Base-by-base conservation (phyloP, 345 rosid species). In the Ceriops decandra region DNA sequence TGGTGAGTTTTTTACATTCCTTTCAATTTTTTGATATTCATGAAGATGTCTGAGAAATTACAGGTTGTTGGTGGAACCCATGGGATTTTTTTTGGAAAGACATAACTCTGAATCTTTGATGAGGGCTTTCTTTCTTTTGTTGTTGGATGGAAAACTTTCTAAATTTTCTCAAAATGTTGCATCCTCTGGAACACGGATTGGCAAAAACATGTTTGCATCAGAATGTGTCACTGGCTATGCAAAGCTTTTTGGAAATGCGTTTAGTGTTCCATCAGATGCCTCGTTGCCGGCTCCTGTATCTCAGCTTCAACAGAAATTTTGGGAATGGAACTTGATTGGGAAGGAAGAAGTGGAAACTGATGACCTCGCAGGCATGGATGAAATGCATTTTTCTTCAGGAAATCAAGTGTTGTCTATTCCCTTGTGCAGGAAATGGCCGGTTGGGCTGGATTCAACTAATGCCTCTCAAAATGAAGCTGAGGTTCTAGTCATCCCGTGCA, bases 71-170 rank as follows among this genome's bases (percentile, higher is more conserved):
- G 90, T 79, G 90, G 83, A 72, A 73, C 71, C 66, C 87, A 95
- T 77, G 93, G 87, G 68, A 68, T 92, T 51, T 75, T 85, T 73
- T 90, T 84, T 68, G 80, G 80, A 73, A 62, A 90, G 82, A 79
- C 76, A 88, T 64, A 74, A 83, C 52, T 85, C 96, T 70, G 87
- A 84, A 74, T 86, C 87, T 72, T 76, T 95, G 84, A 72, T 79
- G 76, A 80, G 78, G 75, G 86, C 87, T 62, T 92, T 95, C 79
- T 86, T 91, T 13, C 88, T 83, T 68, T 71, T 87, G 83, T 67
- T 92, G 68, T 80, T 90, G 36, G 82, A 92, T 77, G 99, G 97
- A n/a, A 83, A 76, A 70, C 90, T 90, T 62, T 88, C 99, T 61
- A 77, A 77, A 77, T 86, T 83, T 74, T 89, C 96, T 75, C 78